Evolutionary conservation across 805 yeast species (phyloP).

Genomic region (Lipomyces starkeyi): DNA sequence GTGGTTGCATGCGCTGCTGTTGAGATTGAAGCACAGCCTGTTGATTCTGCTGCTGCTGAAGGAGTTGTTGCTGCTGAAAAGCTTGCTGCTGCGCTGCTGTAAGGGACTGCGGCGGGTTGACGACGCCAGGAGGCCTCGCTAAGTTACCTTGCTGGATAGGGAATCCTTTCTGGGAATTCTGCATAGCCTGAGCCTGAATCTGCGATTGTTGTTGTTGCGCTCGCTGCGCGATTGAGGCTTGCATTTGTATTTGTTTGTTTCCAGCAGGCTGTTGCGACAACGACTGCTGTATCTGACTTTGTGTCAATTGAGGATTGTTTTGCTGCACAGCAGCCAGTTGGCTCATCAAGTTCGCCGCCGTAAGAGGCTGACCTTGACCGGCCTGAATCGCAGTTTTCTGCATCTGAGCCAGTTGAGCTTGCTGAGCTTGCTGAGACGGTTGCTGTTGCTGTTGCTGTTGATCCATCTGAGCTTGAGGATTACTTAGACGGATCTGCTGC

Average conservation of each 20-base stretch:
- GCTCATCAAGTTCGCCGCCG: constrained; percentile 24
- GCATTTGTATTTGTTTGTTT: constrained; percentile 17
- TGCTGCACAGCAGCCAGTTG: constrained; percentile 29
- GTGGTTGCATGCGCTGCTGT: constrained; percentile 28
- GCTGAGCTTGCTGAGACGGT: constrained; percentile 21
- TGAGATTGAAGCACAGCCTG: constrained; percentile 16
- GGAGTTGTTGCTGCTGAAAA: constrained; percentile 32
- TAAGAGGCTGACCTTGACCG: constrained; percentile 15
- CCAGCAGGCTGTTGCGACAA: constrained; percentile 33
- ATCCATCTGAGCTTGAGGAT: constrained; percentile 17
- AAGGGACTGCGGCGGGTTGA: constrained; percentile 15
- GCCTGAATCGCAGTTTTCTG: constrained; percentile 14
- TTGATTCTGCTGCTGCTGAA: constrained; percentile 30
- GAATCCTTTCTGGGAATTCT: constrained; percentile 19
- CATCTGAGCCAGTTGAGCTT: constrained; percentile 11
- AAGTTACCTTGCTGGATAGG: constrained; percentile 20
- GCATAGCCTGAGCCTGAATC: constrained; percentile 28
- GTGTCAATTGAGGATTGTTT: neutral
- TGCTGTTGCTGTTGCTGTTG: neutral
- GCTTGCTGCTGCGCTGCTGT: constrained; percentile 33
- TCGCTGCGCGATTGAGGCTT: constrained; percentile 18
- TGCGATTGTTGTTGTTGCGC: constrained; percentile 25
- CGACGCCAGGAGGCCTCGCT: constrained; percentile 2
- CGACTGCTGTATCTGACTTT: constrained; percentile 40
- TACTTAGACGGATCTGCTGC: constrained; percentile 27